Percentiles rank a stretch among this genome's conserved stretches.
Evolutionary conservation across 1,284 basidiomycete genomes (phyloP).

Genomic region (Flammula alnicola): DNA sequence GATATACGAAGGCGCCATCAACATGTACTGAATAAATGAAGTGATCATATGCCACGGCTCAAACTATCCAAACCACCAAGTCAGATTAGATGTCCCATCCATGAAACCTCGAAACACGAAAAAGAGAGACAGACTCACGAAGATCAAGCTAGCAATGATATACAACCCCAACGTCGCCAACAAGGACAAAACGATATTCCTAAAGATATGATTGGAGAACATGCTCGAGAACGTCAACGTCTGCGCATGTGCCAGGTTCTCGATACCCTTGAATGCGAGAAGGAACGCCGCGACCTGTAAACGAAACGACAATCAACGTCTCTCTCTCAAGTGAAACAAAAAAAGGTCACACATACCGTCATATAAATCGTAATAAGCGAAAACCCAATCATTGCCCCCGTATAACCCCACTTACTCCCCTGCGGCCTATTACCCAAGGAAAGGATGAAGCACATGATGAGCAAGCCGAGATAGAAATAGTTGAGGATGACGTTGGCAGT

Average conservation of each 20-base stretch:
- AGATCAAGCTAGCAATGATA: constrained; percentile 77
- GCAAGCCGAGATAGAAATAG: constrained; percentile 87
- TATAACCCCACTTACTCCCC: constrained; percentile 85
- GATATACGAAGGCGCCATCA: constrained; percentile 93
- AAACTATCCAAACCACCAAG: constrained; percentile 48
- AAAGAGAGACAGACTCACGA: constrained; percentile 67
- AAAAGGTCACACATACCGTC: constrained; percentile 60
- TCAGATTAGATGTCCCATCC: neutral
- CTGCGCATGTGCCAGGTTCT: constrained; percentile 54
- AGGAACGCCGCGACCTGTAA: constrained; percentile 74
- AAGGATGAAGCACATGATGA: constrained; percentile 91
- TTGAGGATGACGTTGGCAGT: constrained; percentile 80
- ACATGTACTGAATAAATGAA: constrained; percentile 90
- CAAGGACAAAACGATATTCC: constrained; percentile 85
- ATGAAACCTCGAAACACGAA: neutral
- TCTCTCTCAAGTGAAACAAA: neutral
- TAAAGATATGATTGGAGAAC: constrained; percentile 80
- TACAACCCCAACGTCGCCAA: constrained; percentile 89
- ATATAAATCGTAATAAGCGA: constrained; percentile 91
- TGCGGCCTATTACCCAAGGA: constrained; percentile 92
- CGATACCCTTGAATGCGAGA: constrained; percentile 80
- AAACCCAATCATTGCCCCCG: constrained; percentile 82
- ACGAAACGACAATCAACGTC: constrained; percentile 1
- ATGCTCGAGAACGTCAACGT: constrained; percentile 56
- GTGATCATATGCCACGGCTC: constrained; percentile 95